These are phyloP conservation scores for Parafenestella ontariensis DNA, from an alignment of 2,329 filamentous ascomycete genomes.

Conservation along the genomic window DNA sequence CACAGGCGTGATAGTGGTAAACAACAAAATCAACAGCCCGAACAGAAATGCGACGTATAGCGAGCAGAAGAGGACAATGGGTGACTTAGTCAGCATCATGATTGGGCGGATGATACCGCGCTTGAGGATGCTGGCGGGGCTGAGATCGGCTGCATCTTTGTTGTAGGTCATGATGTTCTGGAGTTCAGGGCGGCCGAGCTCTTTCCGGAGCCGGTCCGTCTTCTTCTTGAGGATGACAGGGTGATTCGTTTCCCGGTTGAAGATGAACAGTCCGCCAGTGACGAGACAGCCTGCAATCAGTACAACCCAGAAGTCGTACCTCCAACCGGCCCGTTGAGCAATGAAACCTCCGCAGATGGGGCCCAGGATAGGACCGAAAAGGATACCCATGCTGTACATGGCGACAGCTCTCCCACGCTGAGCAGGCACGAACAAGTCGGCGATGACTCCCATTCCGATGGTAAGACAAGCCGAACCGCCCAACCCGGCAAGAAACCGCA, in stretches of 20 bases:
- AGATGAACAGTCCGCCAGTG: conserved; percentile 43
- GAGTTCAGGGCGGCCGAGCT: conserved; percentile 54
- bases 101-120: conserved; percentile 47
- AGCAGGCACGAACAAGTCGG: conserved; percentile 42
- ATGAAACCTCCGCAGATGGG: conserved; percentile 48
- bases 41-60: conserved; percentile 46
- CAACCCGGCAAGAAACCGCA: conserved; percentile 23
- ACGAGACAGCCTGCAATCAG: conserved; percentile 36
- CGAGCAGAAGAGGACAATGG: conserved; percentile 44
- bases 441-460: conserved; percentile 45
- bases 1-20: conserved; percentile 46
- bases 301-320: conserved; percentile 47
- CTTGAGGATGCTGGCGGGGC: conserved; percentile 25
- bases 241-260: conserved; percentile 58
- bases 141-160: conserved; percentile 23
- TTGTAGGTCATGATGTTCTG: conserved; percentile 51
- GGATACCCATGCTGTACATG: conserved; percentile 37
- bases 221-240: conserved; percentile 60
- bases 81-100: conserved; percentile 41
- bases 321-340: conserved; percentile 44
- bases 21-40: conserved; percentile 45
- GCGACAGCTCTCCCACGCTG: conserved; percentile 44
- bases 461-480: conserved; percentile 44
- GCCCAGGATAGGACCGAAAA: conserved; percentile 43
- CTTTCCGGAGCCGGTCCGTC: conserved; percentile 61